These are phyloP conservation scores for Ophiocordyceps camponoti-floridani DNA, from an alignment of 2,329 filamentous ascomycete species.

Conservation along the genomic window DNA sequence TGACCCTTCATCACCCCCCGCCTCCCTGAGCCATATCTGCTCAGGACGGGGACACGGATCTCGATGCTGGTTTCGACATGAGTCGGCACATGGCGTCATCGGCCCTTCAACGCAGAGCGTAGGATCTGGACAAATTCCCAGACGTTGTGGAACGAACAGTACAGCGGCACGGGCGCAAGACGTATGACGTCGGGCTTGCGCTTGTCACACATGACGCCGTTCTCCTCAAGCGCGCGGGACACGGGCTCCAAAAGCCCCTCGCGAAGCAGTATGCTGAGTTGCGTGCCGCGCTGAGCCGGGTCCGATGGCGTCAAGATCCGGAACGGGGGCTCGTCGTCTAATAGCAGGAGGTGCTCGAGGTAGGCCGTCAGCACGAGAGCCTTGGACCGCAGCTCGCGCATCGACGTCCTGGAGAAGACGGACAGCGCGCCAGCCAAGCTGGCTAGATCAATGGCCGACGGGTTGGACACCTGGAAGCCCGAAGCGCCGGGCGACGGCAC, in stretches of 20 bases:
- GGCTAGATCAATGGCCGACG: constrained; percentile 58
- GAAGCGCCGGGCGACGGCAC: constrained; percentile 59
- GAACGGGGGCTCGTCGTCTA: constrained; percentile 23
- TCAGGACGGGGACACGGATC: too few relatives aligned
- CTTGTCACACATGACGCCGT: constrained; percentile 65
- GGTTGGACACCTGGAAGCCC: constrained; percentile 77
- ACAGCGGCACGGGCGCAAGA: constrained; percentile 68
- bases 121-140: constrained; percentile 27
- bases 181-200: constrained; percentile 72
- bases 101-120: constrained; percentile 3
- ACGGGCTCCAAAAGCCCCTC: constrained; percentile 55
- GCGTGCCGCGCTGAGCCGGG: constrained; percentile 52
- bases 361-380: constrained; percentile 60
- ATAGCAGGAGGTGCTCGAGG: constrained; percentile 47
- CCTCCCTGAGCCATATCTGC: not conserved
- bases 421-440: constrained; percentile 56
- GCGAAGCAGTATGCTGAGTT: constrained; percentile 56
- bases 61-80: not conserved
- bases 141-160: constrained; percentile 65
- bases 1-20: not conserved
- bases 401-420: constrained; percentile 55
- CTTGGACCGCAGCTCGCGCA: constrained; percentile 51
- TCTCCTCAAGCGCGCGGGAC: constrained; percentile 41
- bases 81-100: not conserved
- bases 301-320: constrained; percentile 52